Conservation (phyloP, 306 rosid genomes). For the Mimosa pudica region DNA sequence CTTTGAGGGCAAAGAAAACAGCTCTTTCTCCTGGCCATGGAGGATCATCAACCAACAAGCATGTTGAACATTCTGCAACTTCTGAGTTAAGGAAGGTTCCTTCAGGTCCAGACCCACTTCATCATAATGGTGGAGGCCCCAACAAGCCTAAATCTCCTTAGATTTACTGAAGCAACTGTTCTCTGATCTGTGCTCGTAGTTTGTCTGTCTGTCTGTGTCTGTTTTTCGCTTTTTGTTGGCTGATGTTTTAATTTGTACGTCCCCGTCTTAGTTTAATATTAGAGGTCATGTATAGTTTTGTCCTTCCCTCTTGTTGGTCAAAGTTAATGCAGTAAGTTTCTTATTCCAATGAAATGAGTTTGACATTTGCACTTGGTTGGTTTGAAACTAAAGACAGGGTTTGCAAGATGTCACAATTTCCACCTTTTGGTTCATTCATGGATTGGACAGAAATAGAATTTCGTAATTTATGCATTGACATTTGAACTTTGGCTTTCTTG, state of each 20-base stretch:
- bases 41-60: constrained; percentile 35
- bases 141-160: constrained; percentile 57
- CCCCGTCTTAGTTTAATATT: constrained; percentile 14
- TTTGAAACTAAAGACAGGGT: constrained; percentile 18
- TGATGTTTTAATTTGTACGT: neutral
- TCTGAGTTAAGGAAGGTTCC: constrained; percentile 61
- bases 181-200: neutral
- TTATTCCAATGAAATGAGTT: neutral
- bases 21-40: constrained; percentile 23
- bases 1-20: constrained; percentile 36
- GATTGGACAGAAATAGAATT: constrained; percentile 48
- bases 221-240: neutral
- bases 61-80: constrained; percentile 15
- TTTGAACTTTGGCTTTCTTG: constrained; percentile 18
- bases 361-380: neutral
- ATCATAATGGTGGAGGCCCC: constrained; percentile 62
- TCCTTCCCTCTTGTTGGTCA: constrained; percentile 3
- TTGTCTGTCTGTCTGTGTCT: neutral
- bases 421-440: constrained; percentile 23
- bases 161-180: constrained; percentile 1
- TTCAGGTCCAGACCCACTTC: constrained; percentile 75
- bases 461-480: constrained; percentile 20
- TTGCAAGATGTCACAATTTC: constrained; percentile 25
- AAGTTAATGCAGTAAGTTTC: neutral
- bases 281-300: neutral